phyloP scores from a whole-genome alignment of 2,329 filamentous ascomycete species.

The Lachnellula willkommii region DNA sequence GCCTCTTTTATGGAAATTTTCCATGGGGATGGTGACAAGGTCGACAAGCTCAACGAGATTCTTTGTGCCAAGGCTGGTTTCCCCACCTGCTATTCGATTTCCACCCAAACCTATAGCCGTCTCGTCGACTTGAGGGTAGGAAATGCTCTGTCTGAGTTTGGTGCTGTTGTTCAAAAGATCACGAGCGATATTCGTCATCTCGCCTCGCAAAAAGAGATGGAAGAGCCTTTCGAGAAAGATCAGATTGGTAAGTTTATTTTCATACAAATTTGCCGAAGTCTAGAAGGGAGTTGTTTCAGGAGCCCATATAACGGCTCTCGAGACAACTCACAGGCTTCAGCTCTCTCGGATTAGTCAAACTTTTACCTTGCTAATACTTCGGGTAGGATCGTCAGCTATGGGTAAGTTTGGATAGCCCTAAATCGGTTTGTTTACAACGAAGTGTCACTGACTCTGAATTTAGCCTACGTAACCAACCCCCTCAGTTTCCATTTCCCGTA shows the following conservation, averaged over 20 bases:
- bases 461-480: too few relatives aligned
- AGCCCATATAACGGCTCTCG: too few relatives aligned
- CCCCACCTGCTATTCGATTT: constrained; percentile 39
- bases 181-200: constrained; percentile 69
- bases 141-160: constrained; percentile 74
- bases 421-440: too few relatives aligned
- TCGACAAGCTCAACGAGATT: constrained; percentile 48
- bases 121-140: constrained; percentile 79
- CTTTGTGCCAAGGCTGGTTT: constrained; percentile 51
- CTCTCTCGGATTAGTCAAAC: too few relatives aligned
- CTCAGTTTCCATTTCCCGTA: too few relatives aligned
- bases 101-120: constrained; percentile 64
- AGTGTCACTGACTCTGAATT: too few relatives aligned
- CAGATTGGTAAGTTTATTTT: constrained; percentile 68
- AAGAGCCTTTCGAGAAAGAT: constrained; percentile 75
- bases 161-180: constrained; percentile 72
- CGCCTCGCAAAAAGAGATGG: constrained; percentile 73
- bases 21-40: constrained; percentile 44
- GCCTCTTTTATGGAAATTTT: constrained; percentile 38
- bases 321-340: too few relatives aligned
- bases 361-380: too few relatives aligned
- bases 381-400: background rate
- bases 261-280: constrained; percentile 38
- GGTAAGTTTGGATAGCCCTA: background rate
- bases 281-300: background rate